Conservation (phyloP, 2,329 filamentous ascomycete genomes). For the Fusarium sp. region DNA sequence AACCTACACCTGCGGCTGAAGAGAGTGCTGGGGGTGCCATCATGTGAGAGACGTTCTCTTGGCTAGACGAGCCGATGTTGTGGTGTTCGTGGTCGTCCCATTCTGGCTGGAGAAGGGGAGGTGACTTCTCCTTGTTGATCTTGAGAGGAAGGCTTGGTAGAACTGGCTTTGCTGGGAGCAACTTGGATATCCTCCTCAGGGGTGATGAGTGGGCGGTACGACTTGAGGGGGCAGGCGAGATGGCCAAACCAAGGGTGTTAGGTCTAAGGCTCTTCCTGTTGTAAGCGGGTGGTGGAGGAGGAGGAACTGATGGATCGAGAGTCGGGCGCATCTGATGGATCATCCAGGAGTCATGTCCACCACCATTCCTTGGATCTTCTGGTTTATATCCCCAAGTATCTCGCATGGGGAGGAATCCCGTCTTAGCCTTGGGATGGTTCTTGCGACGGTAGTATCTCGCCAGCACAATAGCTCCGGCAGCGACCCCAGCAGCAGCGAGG, state of each 20-base stretch:
- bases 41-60: conserved; percentile 22
- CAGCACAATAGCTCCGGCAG: conserved; percentile 61
- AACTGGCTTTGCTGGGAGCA: conserved; percentile 61
- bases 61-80: conserved; percentile 9
- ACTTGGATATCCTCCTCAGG: conserved; percentile 54
- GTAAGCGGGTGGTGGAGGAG: conserved; percentile 42
- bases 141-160: conserved; percentile 49
- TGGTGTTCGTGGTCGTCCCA: conserved; percentile 22
- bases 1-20: conserved; percentile 16
- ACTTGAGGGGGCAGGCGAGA: conserved; percentile 50
- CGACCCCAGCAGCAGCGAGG: conserved; percentile 62
- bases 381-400: conserved; percentile 53
- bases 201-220: conserved; percentile 39
- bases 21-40: conserved; percentile 21
- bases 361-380: conserved; percentile 42
- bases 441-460: conserved; percentile 56
- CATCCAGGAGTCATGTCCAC: conserved; percentile 45
- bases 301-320: conserved; percentile 32
- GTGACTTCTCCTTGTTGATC: conserved; percentile 31
- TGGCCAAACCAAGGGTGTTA: conserved; percentile 59
- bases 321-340: conserved; percentile 39
- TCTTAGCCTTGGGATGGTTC: conserved; percentile 53
- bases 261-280: conserved; percentile 49
- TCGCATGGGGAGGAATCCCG: conserved; percentile 53
- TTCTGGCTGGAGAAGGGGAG: conserved; percentile 27